phyloP scores from a whole-genome alignment of 306 rosid genomes.

The Parietaria judaica region DNA sequence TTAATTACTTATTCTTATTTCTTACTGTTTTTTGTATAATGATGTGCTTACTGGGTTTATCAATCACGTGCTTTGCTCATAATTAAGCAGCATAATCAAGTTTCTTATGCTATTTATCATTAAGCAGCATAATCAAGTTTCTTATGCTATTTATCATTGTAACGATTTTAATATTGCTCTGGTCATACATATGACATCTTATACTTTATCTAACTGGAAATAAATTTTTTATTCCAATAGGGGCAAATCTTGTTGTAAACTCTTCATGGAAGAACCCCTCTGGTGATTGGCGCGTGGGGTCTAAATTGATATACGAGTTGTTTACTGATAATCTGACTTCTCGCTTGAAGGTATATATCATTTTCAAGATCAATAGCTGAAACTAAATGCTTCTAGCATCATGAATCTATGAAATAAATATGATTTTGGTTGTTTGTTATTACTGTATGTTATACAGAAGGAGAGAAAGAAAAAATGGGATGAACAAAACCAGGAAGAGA shows the following conservation, averaged over 20 bases:
- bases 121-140: too few relatives aligned
- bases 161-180: background rate
- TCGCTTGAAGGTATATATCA: slow-evolving; percentile 69
- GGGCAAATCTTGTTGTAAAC: slow-evolving; percentile 62
- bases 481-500: slow-evolving; percentile 79
- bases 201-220: background rate
- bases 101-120: background rate
- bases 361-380: slow-evolving; percentile 17
- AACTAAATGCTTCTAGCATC: background rate
- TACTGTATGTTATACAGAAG: slow-evolving; percentile 38
- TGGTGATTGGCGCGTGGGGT: slow-evolving; percentile 96
- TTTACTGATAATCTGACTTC: slow-evolving; percentile 61
- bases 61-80: background rate
- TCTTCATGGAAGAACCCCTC: slow-evolving; percentile 90
- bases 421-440: slow-evolving; percentile 8
- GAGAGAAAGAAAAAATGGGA: slow-evolving; percentile 90
- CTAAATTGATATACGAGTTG: slow-evolving; percentile 75
- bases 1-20: background rate
- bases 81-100: too few relatives aligned
- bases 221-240: slow-evolving; percentile 30
- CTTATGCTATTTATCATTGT: background rate
- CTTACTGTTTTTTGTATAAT: background rate
- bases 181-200: background rate
- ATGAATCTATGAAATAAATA: background rate
- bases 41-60: background rate